Base-by-base conservation (phyloP, 1,284 basidiomycete genomes). In the Cryptococcus sp. region DNA sequence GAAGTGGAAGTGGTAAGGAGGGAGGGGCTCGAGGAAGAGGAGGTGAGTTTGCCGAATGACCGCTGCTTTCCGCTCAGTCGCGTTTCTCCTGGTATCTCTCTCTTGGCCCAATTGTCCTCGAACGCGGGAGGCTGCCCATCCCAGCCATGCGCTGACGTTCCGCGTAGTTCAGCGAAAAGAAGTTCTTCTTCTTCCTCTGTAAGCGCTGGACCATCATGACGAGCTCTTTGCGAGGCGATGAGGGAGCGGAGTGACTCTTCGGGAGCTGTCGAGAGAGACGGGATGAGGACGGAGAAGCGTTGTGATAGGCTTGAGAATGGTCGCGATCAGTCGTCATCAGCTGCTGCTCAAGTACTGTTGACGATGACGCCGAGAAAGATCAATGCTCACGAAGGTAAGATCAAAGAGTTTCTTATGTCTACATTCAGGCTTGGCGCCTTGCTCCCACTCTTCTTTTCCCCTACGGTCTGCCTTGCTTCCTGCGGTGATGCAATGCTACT, bases 151-250 rank as follows among this genome's bases (percentile, higher is more conserved):
- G 47, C n/a, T 27, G 47, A 47, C 35, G 47, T 54, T 23, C 63
- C 60, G 20, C 69, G 52, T 6, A 77, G 62, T 57, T 77, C 75
- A 7, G 68, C 71, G 15, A 77, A 58, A 1, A 78, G 57, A 20
- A 78, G 50, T 52, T 76, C 74, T 60, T 78, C 76, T 52, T 78
- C 76, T 46, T 73, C 76, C 27, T 64, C 54, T 0, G 74, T 76
- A 19, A 76, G 54, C 10, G 67, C 66, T 0, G 74, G 74, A 5
- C 74, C 74, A 25, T 67, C 58, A 11, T 55, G 55, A 11, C 71
- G 63, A 15, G 64, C 66, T 22, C 76, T 61, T 52, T 78, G 76
- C 20, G 69, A 68, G 3, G 73, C 74, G 13, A 78, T 61, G 10
- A 75, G 59, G 11, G 60, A 58, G 19, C 76, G 66, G 10, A 78